phyloP scores from a whole-genome alignment of 257 asterid genomes.

The Cinchona pubescens region DNA sequence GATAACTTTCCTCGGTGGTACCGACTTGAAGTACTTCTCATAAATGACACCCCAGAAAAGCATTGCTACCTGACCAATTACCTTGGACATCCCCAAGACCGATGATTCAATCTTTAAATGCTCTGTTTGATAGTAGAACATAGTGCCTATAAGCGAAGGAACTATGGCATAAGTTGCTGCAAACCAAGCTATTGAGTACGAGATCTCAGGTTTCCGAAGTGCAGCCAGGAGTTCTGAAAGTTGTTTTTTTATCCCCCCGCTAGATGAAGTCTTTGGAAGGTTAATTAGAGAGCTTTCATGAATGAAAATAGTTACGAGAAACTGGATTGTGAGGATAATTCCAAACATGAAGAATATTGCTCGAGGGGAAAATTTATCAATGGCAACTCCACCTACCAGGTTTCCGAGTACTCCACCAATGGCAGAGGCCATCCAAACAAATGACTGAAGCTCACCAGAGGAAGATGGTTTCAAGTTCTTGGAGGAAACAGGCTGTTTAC shows the following conservation, averaged over 20 bases:
- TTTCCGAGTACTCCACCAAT: conserved; percentile 83
- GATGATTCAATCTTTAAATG: conserved; percentile 76
- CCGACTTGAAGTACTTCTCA: conserved; percentile 55
- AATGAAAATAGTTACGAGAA: conserved; percentile 52
- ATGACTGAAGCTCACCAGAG: conserved; percentile 76
- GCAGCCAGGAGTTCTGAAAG: conserved; percentile 58
- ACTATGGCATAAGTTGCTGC: conserved; percentile 69
- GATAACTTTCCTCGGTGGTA: conserved; percentile 68
- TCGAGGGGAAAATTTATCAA: conserved; percentile 49
- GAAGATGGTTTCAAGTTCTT: conserved; percentile 44
- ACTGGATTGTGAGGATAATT: conserved; percentile 55
- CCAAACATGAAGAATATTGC: conserved; percentile 57
- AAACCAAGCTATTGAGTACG: conserved; percentile 68
- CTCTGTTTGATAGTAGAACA: conserved; percentile 94
- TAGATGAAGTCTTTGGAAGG: conserved; percentile 60
- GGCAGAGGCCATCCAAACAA: conserved; percentile 90
- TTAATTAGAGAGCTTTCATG: conserved; percentile 61
- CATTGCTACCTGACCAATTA: conserved; percentile 88
- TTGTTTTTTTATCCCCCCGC: conserved; percentile 46
- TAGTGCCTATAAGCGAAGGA: conserved; percentile 83
- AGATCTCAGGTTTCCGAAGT: conserved; percentile 61
- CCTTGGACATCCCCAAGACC: conserved; percentile 80
- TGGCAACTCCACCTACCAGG: conserved; percentile 64
- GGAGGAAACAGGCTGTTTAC: conserved; percentile 47
- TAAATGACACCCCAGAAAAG: conserved; percentile 79